Percentiles rank a stretch among this genome's conserved stretches.
phyloP scores from a whole-genome alignment of 441 rosid genomes.

The Biscutella laevigata region DNA sequence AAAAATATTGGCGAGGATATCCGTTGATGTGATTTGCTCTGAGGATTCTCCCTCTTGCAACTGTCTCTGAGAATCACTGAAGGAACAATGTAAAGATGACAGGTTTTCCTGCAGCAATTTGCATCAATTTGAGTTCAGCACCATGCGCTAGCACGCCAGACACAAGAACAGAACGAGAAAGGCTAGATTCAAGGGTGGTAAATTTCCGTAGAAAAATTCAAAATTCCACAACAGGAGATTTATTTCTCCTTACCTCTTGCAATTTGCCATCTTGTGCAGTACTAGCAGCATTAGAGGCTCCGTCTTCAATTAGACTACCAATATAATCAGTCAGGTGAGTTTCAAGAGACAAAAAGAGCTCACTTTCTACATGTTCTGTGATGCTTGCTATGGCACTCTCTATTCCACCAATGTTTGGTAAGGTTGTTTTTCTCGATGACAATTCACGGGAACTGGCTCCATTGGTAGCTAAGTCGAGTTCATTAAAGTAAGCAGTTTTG shows the following conservation, averaged over 20 bases:
- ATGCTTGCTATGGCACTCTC: slow-evolving; percentile 32
- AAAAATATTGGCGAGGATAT: slow-evolving; percentile 31
- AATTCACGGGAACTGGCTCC: slow-evolving; percentile 21
- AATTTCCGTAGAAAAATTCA: background rate
- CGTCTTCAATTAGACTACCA: slow-evolving; percentile 45
- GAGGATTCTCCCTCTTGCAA: slow-evolving; percentile 27
- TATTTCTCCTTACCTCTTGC: slow-evolving; percentile 30
- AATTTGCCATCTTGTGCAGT: slow-evolving; percentile 27
- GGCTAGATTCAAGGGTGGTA: background rate
- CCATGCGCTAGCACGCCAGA: slow-evolving; percentile 11
- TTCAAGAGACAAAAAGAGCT: slow-evolving; percentile 53
- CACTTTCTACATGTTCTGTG: slow-evolving; percentile 45
- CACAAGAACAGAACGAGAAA: slow-evolving; percentile 9
- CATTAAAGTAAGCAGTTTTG: slow-evolving; percentile 37
- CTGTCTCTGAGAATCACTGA: slow-evolving; percentile 28
- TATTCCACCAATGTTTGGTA: slow-evolving; percentile 16
- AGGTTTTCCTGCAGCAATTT: slow-evolving; percentile 36
- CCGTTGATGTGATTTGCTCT: slow-evolving; percentile 26
- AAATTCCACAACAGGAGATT: background rate
- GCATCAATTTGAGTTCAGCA: slow-evolving; percentile 9
- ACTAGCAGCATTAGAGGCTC: slow-evolving; percentile 31
- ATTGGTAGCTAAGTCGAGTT: slow-evolving; percentile 32
- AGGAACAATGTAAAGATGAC: slow-evolving; percentile 23
- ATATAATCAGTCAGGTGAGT: slow-evolving; percentile 37
- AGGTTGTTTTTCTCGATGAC: slow-evolving; percentile 26